Conservation (phyloP, 768 basidiomycete species). For the Mycena indigotica region DNA sequence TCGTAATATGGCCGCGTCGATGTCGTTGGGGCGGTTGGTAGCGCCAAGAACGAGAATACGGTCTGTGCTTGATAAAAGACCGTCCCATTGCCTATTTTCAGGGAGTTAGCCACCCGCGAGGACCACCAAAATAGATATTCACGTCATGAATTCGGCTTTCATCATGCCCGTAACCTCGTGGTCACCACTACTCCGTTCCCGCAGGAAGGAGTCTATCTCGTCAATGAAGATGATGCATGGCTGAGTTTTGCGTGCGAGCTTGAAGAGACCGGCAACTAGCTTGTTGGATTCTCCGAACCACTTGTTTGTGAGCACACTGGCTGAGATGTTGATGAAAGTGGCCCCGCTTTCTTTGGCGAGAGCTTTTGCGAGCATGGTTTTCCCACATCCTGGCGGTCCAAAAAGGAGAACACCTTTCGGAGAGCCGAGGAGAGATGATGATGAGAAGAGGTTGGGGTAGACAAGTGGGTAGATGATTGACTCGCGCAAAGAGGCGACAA, state of each 20-base stretch:
- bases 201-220: constrained; percentile 94
- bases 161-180: constrained; percentile 99
- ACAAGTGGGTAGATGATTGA: constrained; percentile 94
- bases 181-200: constrained; percentile 84
- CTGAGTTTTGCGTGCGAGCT: constrained; percentile 89
- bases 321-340: constrained; percentile 89
- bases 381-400: constrained; percentile 97
- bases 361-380: constrained; percentile 99
- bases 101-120: background rate
- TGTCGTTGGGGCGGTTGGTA: constrained; percentile 93
- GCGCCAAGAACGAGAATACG: constrained; percentile 91
- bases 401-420: constrained; percentile 96
- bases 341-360: constrained; percentile 96
- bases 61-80: constrained; percentile 77
- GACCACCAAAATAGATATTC: background rate
- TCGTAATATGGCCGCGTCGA: constrained; percentile 82
- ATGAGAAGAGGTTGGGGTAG: constrained; percentile 85
- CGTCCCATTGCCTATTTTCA: constrained; percentile 84
- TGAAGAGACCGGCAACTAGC: constrained; percentile 91
- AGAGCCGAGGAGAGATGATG: constrained; percentile 81
- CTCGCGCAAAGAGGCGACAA: constrained; percentile 88
- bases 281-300: constrained; percentile 95
- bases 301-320: constrained; percentile 74
- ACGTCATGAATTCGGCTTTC: constrained; percentile 57
- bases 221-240: constrained; percentile 98